A percentile compares a stretch with the other conserved stretches of the same genome.
Evolutionary conservation across 2,329 filamentous ascomycete genomes (phyloP).

Genomic region (Aureobasidium sp.): DNA sequence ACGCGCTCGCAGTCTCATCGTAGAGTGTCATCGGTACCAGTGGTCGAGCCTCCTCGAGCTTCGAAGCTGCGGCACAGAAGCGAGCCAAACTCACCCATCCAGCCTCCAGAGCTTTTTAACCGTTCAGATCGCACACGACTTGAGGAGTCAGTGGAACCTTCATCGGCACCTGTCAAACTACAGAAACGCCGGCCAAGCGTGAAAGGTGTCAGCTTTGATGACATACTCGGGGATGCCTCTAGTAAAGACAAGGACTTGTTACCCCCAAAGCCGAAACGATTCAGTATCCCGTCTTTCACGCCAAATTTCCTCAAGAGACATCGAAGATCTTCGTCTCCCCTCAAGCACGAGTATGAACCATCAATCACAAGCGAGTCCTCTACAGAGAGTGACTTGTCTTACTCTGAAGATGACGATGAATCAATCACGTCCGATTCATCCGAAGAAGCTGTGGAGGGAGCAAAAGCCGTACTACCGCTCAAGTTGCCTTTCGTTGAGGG

Average conservation of each 20-base stretch:
- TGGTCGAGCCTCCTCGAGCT: slow-evolving; percentile 39
- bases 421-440: slow-evolving; percentile 45
- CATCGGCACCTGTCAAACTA: slow-evolving; percentile 30
- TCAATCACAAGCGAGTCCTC: slow-evolving; percentile 63
- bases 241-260: slow-evolving; percentile 16
- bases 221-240: background rate
- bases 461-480: slow-evolving; percentile 22
- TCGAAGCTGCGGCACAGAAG: slow-evolving; percentile 38
- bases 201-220: slow-evolving; percentile 17
- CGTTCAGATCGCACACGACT: background rate
- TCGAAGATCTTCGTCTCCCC: slow-evolving; percentile 77
- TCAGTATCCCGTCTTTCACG: slow-evolving; percentile 27
- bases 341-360: slow-evolving; percentile 95
- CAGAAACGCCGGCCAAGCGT: slow-evolving; percentile 24
- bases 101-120: slow-evolving; percentile 15
- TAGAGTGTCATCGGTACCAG: slow-evolving; percentile 43
- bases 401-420: slow-evolving; percentile 40
- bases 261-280: slow-evolving; percentile 16
- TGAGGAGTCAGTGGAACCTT: slow-evolving; percentile 18
- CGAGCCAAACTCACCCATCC: slow-evolving; percentile 31
- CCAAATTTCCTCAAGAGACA: slow-evolving; percentile 38
- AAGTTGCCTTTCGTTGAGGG: slow-evolving; percentile 12
- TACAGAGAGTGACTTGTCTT: slow-evolving; percentile 50
- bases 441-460: slow-evolving; percentile 35
- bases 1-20: slow-evolving; percentile 34